These are phyloP conservation scores for Podaxis pistillaris DNA, from an alignment of 768 basidiomycete species.

Conservation along the genomic window DNA sequence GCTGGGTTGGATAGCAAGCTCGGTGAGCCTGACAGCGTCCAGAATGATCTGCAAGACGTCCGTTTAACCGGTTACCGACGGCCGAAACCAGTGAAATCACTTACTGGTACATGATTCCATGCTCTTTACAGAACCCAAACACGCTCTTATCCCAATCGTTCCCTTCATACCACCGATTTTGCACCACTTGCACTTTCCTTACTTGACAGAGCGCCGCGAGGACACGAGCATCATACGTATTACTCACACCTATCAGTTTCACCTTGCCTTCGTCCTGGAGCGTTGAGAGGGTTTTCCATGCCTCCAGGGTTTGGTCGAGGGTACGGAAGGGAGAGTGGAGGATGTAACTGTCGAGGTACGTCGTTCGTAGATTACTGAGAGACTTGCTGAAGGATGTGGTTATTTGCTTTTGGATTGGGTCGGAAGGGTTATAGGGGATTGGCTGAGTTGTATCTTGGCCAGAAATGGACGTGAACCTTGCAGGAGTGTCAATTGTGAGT, in stretches of 20 bases:
- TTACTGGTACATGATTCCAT: constrained; percentile 74
- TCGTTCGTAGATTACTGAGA: constrained; percentile 64
- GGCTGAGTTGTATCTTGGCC: constrained; percentile 74
- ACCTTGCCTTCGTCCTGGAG: constrained; percentile 68
- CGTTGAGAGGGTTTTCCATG: constrained; percentile 61
- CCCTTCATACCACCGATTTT: constrained; percentile 83
- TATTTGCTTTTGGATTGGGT: constrained; percentile 58
- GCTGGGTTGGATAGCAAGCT: constrained; percentile 50
- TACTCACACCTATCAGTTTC: constrained; percentile 70
- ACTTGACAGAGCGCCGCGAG: constrained; percentile 52
- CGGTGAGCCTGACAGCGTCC: constrained; percentile 84
- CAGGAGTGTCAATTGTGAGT: not conserved
- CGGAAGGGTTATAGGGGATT: constrained; percentile 66
- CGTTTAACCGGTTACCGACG: not conserved
- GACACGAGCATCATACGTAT: constrained; percentile 62
- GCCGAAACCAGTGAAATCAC: not conserved
- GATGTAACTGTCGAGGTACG: constrained; percentile 76
- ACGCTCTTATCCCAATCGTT: constrained; percentile 75
- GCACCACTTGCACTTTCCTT: constrained; percentile 69
- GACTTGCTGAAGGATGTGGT: constrained; percentile 60
- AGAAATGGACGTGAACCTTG: constrained; percentile 68
- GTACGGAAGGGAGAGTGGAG: constrained; percentile 74
- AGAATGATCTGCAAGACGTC: constrained; percentile 66
- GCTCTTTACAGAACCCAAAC: constrained; percentile 58
- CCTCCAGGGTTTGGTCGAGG: constrained; percentile 58